Evolutionary conservation across 2,329 filamentous ascomycete genomes (phyloP).

Genomic region (Pseudocercospora pini-densiflorae): DNA sequence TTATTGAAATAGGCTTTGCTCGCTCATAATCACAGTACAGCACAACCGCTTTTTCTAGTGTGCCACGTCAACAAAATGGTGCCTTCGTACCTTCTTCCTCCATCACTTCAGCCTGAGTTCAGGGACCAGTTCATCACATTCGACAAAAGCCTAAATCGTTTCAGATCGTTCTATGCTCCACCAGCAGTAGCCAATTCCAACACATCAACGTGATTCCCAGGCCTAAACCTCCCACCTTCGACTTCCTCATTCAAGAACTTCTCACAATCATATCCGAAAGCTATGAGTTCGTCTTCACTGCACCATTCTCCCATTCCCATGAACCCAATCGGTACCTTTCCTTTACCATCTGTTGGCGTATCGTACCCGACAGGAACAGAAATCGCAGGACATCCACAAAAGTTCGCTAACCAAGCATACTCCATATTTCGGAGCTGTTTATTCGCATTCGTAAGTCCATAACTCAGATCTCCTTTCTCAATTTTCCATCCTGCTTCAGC

Average conservation of each 20-base stretch:
- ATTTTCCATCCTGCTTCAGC: slow-evolving; percentile 77
- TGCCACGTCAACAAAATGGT: no score
- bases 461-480: slow-evolving; percentile 54
- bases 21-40: background rate
- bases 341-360: slow-evolving; percentile 52
- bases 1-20: background rate
- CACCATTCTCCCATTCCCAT: slow-evolving; percentile 63
- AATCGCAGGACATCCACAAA: slow-evolving; percentile 76
- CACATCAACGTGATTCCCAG: slow-evolving; percentile 47
- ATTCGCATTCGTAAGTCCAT: slow-evolving; percentile 75
- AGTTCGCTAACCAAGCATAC: slow-evolving; percentile 85
- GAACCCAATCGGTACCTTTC: slow-evolving; percentile 59
- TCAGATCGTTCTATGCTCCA: no score
- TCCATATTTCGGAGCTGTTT: slow-evolving; percentile 77
- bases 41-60: no score
- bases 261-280: slow-evolving; percentile 59
- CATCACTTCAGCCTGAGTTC: no score
- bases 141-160: no score
- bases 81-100: background rate
- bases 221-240: slow-evolving; percentile 42
- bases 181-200: slow-evolving; percentile 30
- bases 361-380: slow-evolving; percentile 75
- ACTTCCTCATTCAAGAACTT: slow-evolving; percentile 47
- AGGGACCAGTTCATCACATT: no score
- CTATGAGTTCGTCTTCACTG: slow-evolving; percentile 56